phyloP scores from a whole-genome alignment of 805 yeast genomes.

The Suhomyces tanzawaensis region DNA sequence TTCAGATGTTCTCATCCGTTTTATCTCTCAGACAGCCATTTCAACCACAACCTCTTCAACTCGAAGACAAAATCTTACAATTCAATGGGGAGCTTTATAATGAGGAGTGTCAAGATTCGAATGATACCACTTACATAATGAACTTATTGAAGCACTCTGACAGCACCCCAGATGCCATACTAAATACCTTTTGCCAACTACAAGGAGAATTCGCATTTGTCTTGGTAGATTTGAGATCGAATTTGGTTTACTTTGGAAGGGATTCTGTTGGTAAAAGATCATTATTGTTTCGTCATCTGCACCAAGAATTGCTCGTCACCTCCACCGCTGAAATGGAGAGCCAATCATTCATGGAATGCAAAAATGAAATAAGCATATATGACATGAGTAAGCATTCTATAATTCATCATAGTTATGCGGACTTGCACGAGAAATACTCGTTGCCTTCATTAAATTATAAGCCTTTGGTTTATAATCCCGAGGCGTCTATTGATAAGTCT shows the following conservation, averaged over 20 bases:
- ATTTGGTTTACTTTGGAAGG: constrained; percentile 69
- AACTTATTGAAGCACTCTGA: constrained; percentile 11
- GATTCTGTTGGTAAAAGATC: constrained; percentile 84
- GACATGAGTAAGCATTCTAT: constrained; percentile 20
- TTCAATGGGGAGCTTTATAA: constrained; percentile 92
- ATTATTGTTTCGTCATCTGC: constrained; percentile 44
- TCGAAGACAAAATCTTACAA: constrained; percentile 47
- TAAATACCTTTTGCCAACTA: constrained; percentile 41
- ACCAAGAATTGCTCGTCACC: constrained; percentile 40
- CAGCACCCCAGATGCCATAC: constrained; percentile 30
- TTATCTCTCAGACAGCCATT: constrained; percentile 79
- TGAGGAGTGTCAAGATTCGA: constrained; percentile 44
- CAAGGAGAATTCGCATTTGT: constrained; percentile 84
- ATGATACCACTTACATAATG: constrained; percentile 63
- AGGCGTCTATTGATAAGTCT: neutral
- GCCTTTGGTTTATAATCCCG: neutral
- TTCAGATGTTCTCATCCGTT: constrained; percentile 63
- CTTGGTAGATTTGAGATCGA: constrained; percentile 42
- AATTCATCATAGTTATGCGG: neutral
- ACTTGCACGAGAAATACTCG: neutral
- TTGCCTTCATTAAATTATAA: neutral
- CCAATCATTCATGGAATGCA: constrained; percentile 52
- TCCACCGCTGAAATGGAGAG: constrained; percentile 16
- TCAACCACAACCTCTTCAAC: constrained; percentile 64
- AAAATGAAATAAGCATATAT: constrained; percentile 47